phyloP scores from a whole-genome alignment of 73 alveolate genomes.

The Chromera velia region DNA sequence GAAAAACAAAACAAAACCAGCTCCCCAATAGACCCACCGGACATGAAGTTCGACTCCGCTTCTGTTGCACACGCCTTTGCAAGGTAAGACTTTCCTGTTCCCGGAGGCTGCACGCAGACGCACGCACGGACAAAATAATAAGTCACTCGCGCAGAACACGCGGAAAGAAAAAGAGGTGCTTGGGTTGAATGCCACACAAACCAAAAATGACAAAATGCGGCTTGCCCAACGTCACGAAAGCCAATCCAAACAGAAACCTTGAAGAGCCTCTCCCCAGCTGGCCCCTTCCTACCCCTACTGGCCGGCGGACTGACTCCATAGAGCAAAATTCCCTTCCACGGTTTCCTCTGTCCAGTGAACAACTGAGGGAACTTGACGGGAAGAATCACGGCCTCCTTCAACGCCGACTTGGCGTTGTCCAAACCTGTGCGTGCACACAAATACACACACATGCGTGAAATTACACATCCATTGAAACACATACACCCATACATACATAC shows the following conservation, averaged over 20 bases:
- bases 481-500: not conserved
- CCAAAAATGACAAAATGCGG: no score
- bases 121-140: not conserved
- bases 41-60: slow-evolving; percentile 84
- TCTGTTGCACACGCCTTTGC: slow-evolving; percentile 97
- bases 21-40: slow-evolving; percentile 25
- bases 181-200: no score
- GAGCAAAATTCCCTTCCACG: slow-evolving; percentile 89
- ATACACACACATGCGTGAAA: not conserved
- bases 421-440: no score
- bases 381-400: slow-evolving; percentile 86
- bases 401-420: slow-evolving; percentile 75
- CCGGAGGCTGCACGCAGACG: slow-evolving; percentile 68
- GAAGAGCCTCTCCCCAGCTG: no score
- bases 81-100: slow-evolving; percentile 90
- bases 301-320: slow-evolving; percentile 76
- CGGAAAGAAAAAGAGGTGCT: no score
- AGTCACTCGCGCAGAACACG: not conserved
- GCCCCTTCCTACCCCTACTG: no score
- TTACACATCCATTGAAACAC: not conserved
- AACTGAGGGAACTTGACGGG: slow-evolving; percentile 89
- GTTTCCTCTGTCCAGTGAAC: slow-evolving; percentile 78
- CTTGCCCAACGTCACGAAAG: no score
- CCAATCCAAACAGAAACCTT: no score
- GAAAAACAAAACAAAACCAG: no score